Evolutionary conservation across 495 filamentous ascomycete genomes (phyloP), one percentile per base, ranked within the genome.

Genomic region (Thermochaetoides thermophila): DNA sequence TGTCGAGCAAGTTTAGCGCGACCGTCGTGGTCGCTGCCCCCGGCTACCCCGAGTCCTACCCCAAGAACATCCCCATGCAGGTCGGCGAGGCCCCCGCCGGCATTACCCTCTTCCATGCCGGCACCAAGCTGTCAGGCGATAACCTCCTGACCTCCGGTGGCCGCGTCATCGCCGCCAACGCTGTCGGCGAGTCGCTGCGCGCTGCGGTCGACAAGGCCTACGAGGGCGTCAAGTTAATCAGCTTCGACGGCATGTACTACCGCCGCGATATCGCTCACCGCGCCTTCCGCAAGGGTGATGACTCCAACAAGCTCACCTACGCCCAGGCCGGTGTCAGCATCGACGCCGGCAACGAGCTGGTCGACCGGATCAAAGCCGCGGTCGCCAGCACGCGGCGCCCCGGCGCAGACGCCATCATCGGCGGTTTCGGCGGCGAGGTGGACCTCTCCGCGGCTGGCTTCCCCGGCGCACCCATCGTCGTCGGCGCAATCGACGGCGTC

Each of bases 21-120:
- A 96, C 89, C 5, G 87, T 97, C 19, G 82, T 97, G n/a, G 76
- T 84, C 16, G 81, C 91, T 16, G 81, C 89, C 12, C 85, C 76
- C 3, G 87, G 87, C n/a, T 97, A 97, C 51, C 89, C 89, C n/a
- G 78, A 78, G 27, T 65, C 74, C 1, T 96, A 95, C 57, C 65
- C 66, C 25, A 91, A 89, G 55, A 81, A 82, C 34, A 78, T 76
- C 28, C 62, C 72, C 29, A 93, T 97, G 53, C 76, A 59, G 33
- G 58, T 68, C 3, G 42, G 43, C 8, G 32, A 34, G 7, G 35
- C 56, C 2, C 53, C 58, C 12, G 29, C 52, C 40, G 69, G 65
- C 22, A 78, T 71, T 20, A 66, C 74, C 31, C 75, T 96, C 36
- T 97, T 97, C 70, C 89, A 97, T 52, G 91, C 89, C 6, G 91